A percentile compares a stretch with the other conserved stretches of the same genome.
Conservation (phyloP, 139 green algal species). For the Nannochloris sp. region DNA sequence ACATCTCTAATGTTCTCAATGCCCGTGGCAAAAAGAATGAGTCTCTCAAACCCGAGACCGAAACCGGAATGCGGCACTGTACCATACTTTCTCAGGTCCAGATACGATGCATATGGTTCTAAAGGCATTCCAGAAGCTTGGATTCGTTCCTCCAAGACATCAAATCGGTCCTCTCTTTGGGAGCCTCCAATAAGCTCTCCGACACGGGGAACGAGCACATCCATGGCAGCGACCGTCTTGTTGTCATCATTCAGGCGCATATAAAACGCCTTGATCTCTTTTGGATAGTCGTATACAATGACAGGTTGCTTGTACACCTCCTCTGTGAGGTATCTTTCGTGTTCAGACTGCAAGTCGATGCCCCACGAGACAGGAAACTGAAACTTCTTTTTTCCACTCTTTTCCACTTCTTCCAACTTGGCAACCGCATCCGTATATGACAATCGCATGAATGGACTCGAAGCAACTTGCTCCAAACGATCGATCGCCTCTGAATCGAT, state of each 20-base stretch:
- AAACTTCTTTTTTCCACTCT: conserved; percentile 67
- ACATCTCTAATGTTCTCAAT: conserved; percentile 99
- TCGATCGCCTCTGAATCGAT: conserved; percentile 71
- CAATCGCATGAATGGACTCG: conserved; percentile 73
- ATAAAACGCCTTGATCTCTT: conserved; percentile 95
- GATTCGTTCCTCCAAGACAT: conserved; percentile 62
- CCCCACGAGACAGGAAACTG: conserved; percentile 48
- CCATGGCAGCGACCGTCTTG: conserved; percentile 97
- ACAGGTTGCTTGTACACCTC: conserved; percentile 86
- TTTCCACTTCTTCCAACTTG: conserved; percentile 68
- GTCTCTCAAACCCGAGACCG: conserved; percentile 95
- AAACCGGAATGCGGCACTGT: conserved; percentile 91
- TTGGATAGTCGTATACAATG: conserved; percentile 96
- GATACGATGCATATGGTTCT: conserved; percentile 81
- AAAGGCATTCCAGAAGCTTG: conserved; percentile 59
- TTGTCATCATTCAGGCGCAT: conserved; percentile 95
- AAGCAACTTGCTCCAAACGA: conserved; percentile 71
- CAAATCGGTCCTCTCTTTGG: conserved; percentile 80
- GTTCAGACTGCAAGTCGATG: conserved; percentile 58
- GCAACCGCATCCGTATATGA: conserved; percentile 93
- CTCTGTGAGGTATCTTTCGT: conserved; percentile 93
- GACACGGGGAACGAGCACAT: conserved; percentile 93
- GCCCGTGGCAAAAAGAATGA: conserved; percentile 96
- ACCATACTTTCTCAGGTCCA: conserved; percentile 91
- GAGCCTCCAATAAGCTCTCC: conserved; percentile 86